These are phyloP conservation scores for Acacia melanoxylon DNA, from an alignment of 306 rosid species.

Conservation along the genomic window DNA sequence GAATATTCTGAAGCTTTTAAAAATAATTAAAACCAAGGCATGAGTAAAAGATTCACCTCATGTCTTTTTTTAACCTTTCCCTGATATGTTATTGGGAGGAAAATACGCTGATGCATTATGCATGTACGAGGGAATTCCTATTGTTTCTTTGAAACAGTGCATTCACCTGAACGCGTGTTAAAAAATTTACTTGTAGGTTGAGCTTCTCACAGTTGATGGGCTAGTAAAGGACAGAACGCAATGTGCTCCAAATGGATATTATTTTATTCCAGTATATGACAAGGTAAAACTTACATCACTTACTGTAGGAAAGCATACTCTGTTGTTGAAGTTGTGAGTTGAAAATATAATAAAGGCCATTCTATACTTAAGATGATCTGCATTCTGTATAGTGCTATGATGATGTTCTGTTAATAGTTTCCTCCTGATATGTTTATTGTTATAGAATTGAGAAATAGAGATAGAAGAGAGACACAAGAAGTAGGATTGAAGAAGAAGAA, in stretches of 20 bases:
- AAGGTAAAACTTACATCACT: conserved; percentile 58
- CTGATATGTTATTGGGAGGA: not conserved
- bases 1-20: not conserved
- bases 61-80: not conserved
- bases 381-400: not conserved
- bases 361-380: not conserved
- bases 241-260: conserved; percentile 98
- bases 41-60: not conserved
- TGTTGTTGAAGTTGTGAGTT: not conserved
- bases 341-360: not conserved
- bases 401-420: not conserved
- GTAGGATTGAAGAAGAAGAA: too few relatives aligned
- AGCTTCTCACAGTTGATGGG: conserved; percentile 93
- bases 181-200: conserved; percentile 60
- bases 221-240: conserved; percentile 92
- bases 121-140: conserved; percentile 8
- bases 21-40: not conserved
- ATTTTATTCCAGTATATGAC: conserved; percentile 97
- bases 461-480: too few relatives aligned
- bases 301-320: conserved; percentile 15
- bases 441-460: too few relatives aligned
- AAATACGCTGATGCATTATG: not conserved
- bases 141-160: conserved; percentile 5
- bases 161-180: conserved; percentile 3
- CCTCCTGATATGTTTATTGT: not conserved